Base-by-base conservation (phyloP, 139 green algal species). In the Mesotaenium endlicherianum region DNA sequence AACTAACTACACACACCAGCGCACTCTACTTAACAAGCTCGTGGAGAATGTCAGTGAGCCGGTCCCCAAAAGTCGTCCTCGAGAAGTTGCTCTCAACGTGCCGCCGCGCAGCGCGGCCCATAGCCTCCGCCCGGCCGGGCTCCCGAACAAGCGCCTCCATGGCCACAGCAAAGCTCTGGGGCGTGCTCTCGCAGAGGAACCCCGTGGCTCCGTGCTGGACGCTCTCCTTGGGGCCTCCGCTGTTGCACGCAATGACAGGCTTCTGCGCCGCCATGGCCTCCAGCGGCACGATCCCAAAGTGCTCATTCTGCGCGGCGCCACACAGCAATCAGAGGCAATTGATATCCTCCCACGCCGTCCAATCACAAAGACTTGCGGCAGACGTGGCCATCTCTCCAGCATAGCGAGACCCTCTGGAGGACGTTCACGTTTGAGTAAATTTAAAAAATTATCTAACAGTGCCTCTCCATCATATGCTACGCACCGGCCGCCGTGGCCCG, bases 281-380 rank as follows among this genome's bases (percentile, higher is more conserved):
- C 43, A 99, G 77, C 2, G 96, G 96, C 59, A 99, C 96, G 75
- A 99, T 99, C 50, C 96, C 96, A 91, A 99, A 99, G 91, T 99
- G 96, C 89, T 99, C 96, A 60, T 94, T 80, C 80, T 93, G 75
- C 0, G 94, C 6, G 8, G 11, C 69, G 49, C 30, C 69, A 95
- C 40, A 77, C n/a, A 77, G 4, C 41, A 8, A 78, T n/a, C 4
- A 4, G 4, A 47, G 36, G 38, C 64, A 40, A 70, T 78, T 14
- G 5, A n/a, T n/a, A n/a, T n/a, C n/a, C n/a, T n/a, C 67, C n/a
- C 20, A 36, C 3, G 8, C 67, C 20, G 20, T 30, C 11, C 20
- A 36, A 38, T 38, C 8, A 42, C 47, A 30, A 26, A n/a, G 16
- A 16, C 14, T 14, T 30, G 49, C 16, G 49, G 14, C 14, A 16